phyloP scores from a whole-genome alignment of 495 filamentous ascomycete genomes.

The Bacidia rubella region DNA sequence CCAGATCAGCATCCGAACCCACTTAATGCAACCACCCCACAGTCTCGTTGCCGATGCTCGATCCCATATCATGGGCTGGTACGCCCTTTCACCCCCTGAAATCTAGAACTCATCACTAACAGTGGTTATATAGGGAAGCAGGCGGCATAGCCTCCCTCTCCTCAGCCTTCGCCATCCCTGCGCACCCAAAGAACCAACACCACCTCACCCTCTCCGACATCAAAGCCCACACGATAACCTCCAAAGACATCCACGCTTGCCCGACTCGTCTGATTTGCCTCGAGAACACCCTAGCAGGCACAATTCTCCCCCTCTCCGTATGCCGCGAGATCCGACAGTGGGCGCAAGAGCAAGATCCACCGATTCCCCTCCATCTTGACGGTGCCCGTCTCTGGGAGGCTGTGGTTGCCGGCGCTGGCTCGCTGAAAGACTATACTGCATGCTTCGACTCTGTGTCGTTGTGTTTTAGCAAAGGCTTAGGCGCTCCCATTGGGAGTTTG shows the following conservation, averaged over 20 bases:
- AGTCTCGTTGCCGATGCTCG: slow-evolving; percentile 34
- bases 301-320: slow-evolving; percentile 62
- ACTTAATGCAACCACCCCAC: slow-evolving; percentile 35
- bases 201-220: slow-evolving; percentile 71
- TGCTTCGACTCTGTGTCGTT: slow-evolving; percentile 71
- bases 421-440: slow-evolving; percentile 50
- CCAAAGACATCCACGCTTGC: slow-evolving; percentile 34
- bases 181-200: slow-evolving; percentile 44
- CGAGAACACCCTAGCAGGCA: slow-evolving; percentile 74
- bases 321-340: slow-evolving; percentile 52
- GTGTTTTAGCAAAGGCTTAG: slow-evolving; percentile 82
- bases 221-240: slow-evolving; percentile 32
- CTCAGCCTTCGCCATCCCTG: slow-evolving; percentile 18
- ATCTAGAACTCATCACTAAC: not conserved
- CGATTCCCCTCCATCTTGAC: slow-evolving; percentile 65
- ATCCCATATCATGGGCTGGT: slow-evolving; percentile 22
- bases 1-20: slow-evolving; percentile 36
- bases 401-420: slow-evolving; percentile 38
- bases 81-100: not conserved
- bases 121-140: slow-evolving; percentile 26
- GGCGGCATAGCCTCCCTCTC: slow-evolving; percentile 36
- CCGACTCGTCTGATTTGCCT: slow-evolving; percentile 70
- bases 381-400: slow-evolving; percentile 80
- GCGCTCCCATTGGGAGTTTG: slow-evolving; percentile 76
- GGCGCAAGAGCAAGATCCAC: slow-evolving; percentile 41